Evolutionary conservation across 306 rosid species (phyloP).

Genomic region (Albizia julibrissin): DNA sequence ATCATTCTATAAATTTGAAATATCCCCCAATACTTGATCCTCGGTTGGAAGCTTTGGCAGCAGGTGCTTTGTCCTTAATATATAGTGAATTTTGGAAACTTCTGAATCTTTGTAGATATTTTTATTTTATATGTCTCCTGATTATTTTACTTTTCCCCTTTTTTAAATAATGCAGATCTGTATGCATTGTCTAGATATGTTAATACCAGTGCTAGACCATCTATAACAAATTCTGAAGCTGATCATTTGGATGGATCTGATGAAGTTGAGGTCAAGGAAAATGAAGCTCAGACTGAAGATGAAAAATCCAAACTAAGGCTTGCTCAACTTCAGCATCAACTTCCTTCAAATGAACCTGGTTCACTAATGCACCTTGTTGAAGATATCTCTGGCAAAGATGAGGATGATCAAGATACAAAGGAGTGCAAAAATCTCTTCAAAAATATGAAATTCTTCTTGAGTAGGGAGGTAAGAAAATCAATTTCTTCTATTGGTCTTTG

Average conservation of each 20-base stretch:
- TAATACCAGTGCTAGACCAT: constrained; percentile 44
- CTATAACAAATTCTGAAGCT: constrained; percentile 49
- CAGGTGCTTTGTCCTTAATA: constrained; percentile 46
- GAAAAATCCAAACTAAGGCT: constrained; percentile 77
- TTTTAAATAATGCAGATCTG: constrained; percentile 52
- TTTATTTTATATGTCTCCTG: not conserved
- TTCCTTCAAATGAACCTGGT: constrained; percentile 84
- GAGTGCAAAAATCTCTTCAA: constrained; percentile 75
- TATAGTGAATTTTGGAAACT: not conserved
- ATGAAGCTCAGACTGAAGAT: constrained; percentile 36
- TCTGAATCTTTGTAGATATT: constrained; percentile 4
- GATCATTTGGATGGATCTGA: constrained; percentile 49
- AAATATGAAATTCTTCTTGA: constrained; percentile 80
- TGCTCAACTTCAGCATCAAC: constrained; percentile 96
- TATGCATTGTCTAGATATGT: constrained; percentile 80
- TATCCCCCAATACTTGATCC: constrained; percentile 91
- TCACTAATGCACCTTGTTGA: constrained; percentile 82
- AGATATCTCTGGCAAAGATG: constrained; percentile 59
- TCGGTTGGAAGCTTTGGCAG: constrained; percentile 76
- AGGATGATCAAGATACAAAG: constrained; percentile 75
- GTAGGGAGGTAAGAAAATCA: constrained; percentile 74
- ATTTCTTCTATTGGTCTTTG: not conserved
- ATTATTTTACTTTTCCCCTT: not conserved
- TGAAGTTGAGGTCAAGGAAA: constrained; percentile 43
- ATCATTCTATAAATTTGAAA: constrained; percentile 73